A percentile compares a stretch with the other conserved stretches of the same genome.
phyloP scores from a whole-genome alignment of 371 early-diverging fungal genomes.

The Rhizopus arrhizus region DNA sequence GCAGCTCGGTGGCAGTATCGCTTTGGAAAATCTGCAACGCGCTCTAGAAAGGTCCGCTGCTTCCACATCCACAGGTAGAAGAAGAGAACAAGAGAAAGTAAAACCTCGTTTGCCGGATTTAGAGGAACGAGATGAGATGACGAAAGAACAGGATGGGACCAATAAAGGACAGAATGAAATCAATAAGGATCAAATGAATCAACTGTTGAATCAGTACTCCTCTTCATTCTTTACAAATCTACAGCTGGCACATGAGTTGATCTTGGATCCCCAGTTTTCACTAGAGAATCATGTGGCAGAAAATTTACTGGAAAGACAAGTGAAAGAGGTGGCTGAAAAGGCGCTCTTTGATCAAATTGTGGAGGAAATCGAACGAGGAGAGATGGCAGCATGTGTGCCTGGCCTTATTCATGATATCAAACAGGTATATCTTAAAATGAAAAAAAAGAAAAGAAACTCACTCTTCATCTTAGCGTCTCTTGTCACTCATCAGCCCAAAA shows the following conservation, averaged over 20 bases:
- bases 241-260: constrained; percentile 77
- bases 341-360: constrained; percentile 68
- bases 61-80: constrained; percentile 20
- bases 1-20: constrained; percentile 30
- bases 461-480: constrained; percentile 33
- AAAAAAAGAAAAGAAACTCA: background rate
- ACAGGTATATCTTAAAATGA: constrained; percentile 40
- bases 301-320: constrained; percentile 52
- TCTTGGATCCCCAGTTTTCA: constrained; percentile 76
- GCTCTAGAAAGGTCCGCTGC: constrained; percentile 21
- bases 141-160: background rate
- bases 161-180: background rate
- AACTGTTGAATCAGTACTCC: constrained; percentile 30
- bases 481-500: constrained; percentile 38
- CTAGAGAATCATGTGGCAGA: constrained; percentile 29
- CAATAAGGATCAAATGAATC: constrained; percentile 27
- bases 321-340: constrained; percentile 58
- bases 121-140: background rate
- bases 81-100: constrained; percentile 16
- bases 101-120: constrained; percentile 23
- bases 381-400: constrained; percentile 43
- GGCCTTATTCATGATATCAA: constrained; percentile 58
- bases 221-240: constrained; percentile 58
- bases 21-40: constrained; percentile 29
- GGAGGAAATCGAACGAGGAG: constrained; percentile 52